Evolutionary conservation across 768 basidiomycete species (phyloP), one percentile per base, ranked within the genome.

Genomic region (Kwoniella sp.): DNA sequence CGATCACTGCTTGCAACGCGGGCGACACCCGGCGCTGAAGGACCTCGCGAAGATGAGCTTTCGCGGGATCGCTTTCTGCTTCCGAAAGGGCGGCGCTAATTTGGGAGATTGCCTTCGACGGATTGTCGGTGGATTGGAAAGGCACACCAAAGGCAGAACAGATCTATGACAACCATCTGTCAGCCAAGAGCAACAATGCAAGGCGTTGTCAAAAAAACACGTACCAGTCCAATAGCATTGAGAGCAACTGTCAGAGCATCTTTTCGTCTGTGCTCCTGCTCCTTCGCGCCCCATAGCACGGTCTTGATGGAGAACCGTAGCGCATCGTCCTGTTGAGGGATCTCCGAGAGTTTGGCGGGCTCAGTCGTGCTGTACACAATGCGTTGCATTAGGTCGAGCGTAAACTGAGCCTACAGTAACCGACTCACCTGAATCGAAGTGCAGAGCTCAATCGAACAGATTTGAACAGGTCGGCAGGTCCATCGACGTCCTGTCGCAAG

Each of bases 401-500:
- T 38, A 55, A 51, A 25, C 50, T 26, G 28, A 55, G 15, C 20
- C 4, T 9, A 55, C 9, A n/a, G n/a, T n/a, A n/a, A n/a, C n/a
- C n/a, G 2, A 75, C 79, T 73, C 54, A 64, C 77, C 70, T 68
- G 65, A 75, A 67, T 48, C 70, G 55, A 20, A 76, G 63, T 15
- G 72, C 63, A 13, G 74, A 72, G 3, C 55, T 29, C 9, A 81
- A 60, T 1, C 71, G 56, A 0, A 65, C 62, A 0, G 81, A 80
- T 3, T 68, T 66, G 53, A 77, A 77, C 30, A 82, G 55, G 29
- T 70, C 70, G 8, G 76, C 78, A 1, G 78, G 69, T 1, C 74
- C 75, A 63, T 74, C 59, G 0, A 61, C 25, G 8, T 37, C 22
- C 62, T 63, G 28, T 12, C 1, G 11, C 22, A 20, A 20, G 29